Base-by-base conservation (phyloP, 345 rosid species). In the Eutrema yunnanense region DNA sequence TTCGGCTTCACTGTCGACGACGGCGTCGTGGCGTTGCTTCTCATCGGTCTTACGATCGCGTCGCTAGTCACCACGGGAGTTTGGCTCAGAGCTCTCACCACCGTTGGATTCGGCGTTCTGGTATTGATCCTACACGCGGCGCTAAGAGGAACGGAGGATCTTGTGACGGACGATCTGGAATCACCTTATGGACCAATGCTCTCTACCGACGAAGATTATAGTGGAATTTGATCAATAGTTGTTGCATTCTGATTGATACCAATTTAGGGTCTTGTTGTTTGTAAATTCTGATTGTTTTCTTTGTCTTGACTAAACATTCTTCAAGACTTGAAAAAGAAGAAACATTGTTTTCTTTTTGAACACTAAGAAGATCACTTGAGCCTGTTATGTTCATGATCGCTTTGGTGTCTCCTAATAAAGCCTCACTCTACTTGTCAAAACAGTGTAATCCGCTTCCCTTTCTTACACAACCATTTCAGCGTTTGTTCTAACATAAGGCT, bases 81-180 rank as follows among this genome's bases (percentile, higher is more conserved):
- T 40, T 89, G 87, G 87, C 51, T 76, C 0, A 84, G 76, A 54
- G 81, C 87, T 8, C 29, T 87, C 10, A 80, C 71, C 5, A 80
- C 82, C 11, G 75, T 63, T 6, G 80, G 66, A 56, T 56, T 82
- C 12, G 85, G 85, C 6, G 64, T 38, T 36, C 50, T 69, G 56
- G 14, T 89, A 55, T 81, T 86, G 73, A 34, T 80, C 6, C 30
- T 86, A 63, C 96, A 89, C 62, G 90, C 87, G 1, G 65, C 10
- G 38, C 52, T 89, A 10, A 84, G 88, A 84, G 80, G 82, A 41
- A 89, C 88, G 48, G 89, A 87, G 27, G 96, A 89, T 65, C 84
- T 88, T n/a, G 87, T 86, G 26, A 80, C 73, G 43, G 89, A 84
- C 5, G 89, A 86, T 65, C 56, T 81, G 26, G 91, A 86, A 46